These are phyloP conservation scores for Prunella vulgaris DNA, from an alignment of 257 asterid genomes.

Conservation along the genomic window DNA sequence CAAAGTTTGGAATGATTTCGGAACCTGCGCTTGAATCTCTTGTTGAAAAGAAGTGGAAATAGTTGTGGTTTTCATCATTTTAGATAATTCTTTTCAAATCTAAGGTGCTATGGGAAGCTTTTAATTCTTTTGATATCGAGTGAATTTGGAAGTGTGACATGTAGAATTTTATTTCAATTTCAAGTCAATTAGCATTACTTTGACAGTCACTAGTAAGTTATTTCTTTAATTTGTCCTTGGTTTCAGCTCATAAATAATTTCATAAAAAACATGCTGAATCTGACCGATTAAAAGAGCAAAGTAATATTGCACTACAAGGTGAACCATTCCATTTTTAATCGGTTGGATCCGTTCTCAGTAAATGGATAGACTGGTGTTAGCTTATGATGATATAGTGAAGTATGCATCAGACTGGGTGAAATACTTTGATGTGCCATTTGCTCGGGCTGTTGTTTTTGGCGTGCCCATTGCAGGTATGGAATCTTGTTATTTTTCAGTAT, in stretches of 20 bases:
- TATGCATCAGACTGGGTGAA: slow-evolving; percentile 61
- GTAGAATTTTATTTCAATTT: background rate
- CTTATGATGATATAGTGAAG: slow-evolving; percentile 39
- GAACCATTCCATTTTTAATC: background rate
- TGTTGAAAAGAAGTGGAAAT: background rate
- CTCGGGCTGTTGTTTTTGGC: slow-evolving; percentile 78
- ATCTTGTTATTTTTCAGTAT: background rate
- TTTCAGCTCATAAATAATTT: slow-evolving; percentile 8
- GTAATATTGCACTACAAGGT: background rate
- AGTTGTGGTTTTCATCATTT: background rate
- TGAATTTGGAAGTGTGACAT: background rate
- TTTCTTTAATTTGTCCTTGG: background rate
- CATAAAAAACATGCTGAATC: background rate
- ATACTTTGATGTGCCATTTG: slow-evolving; percentile 51
- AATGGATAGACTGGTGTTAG: slow-evolving; percentile 38
- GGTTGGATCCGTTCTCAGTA: slow-evolving; percentile 3
- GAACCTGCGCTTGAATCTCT: background rate
- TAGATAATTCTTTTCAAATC: background rate
- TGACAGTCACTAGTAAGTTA: too few species aligned
- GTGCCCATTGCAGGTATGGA: slow-evolving; percentile 67
- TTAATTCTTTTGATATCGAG: background rate
- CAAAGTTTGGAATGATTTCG: background rate
- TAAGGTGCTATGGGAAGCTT: background rate
- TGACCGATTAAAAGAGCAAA: slow-evolving; percentile 1
- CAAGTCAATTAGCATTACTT: background rate